Evolutionary conservation across 352 stramenopile genomes (phyloP).

Genomic region (Vaucheria bursata): DNA sequence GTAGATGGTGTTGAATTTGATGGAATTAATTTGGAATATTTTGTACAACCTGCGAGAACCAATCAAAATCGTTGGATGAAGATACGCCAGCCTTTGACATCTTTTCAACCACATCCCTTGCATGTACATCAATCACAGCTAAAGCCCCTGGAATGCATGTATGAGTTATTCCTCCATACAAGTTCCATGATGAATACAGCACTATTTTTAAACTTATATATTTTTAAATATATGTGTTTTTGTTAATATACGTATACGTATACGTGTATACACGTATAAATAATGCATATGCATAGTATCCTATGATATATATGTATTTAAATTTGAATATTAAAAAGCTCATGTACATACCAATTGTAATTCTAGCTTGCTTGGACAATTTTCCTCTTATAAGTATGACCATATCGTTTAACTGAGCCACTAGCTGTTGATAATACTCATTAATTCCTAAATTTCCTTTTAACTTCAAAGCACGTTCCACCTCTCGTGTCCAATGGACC

Average conservation of each 20-base stretch:
- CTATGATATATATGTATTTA: too few species aligned
- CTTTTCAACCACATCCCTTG: constrained; percentile 76
- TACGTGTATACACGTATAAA: too few species aligned
- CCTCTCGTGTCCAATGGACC: constrained; percentile 86
- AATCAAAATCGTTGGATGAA: constrained; percentile 82
- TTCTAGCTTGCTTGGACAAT: constrained; percentile 75
- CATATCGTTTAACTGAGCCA: constrained; percentile 84
- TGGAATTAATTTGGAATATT: not conserved
- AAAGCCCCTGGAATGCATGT: constrained; percentile 62
- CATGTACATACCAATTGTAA: constrained; percentile 64
- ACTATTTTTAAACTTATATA: too few species aligned
- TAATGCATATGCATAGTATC: too few species aligned
- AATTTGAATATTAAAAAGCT: too few species aligned
- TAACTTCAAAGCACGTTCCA: constrained; percentile 71
- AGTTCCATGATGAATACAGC: too few species aligned
- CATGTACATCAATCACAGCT: constrained; percentile 87
- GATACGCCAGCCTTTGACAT: constrained; percentile 70
- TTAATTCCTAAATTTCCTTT: constrained; percentile 72
- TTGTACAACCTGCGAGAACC: constrained; percentile 60
- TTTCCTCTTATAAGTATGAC: constrained; percentile 72
- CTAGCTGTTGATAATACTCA: constrained; percentile 76
- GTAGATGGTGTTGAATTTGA: too few species aligned
- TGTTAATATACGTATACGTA: too few species aligned
- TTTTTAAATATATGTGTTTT: too few species aligned
- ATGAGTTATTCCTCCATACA: too few species aligned